Conservation (phyloP, 2,329 filamentous ascomycete genomes). For the Beauveria sp. region DNA sequence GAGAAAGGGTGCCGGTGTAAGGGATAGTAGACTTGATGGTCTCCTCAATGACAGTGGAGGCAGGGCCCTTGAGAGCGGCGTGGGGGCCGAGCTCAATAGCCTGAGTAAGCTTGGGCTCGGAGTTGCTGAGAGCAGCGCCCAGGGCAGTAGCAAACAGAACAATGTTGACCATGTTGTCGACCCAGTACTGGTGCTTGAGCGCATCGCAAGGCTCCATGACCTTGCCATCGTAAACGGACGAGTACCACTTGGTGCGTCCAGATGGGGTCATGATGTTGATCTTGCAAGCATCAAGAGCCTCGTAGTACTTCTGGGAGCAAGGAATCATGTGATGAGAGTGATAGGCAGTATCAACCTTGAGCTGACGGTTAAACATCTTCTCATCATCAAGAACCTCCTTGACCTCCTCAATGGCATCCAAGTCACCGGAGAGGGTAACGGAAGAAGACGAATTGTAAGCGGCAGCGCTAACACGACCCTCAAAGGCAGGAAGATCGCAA, state of each 20-base stretch:
- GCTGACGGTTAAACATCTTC: slow-evolving; percentile 13
- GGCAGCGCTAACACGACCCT: slow-evolving; percentile 17
- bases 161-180: slow-evolving; percentile 26
- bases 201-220: slow-evolving; percentile 11
- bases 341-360: slow-evolving; percentile 18
- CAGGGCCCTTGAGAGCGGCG: slow-evolving; percentile 37
- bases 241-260: slow-evolving; percentile 13
- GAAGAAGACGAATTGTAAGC: slow-evolving; percentile 19
- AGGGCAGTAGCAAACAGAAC: slow-evolving; percentile 28
- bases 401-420: slow-evolving; percentile 13
- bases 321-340: slow-evolving; percentile 12
- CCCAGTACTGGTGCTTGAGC: slow-evolving; percentile 25
- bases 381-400: slow-evolving; percentile 14
- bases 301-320: slow-evolving; percentile 11
- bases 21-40: slow-evolving; percentile 24
- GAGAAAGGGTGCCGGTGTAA: slow-evolving; percentile 33
- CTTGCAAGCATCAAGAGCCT: slow-evolving; percentile 10
- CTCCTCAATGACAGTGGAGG: slow-evolving; percentile 25
- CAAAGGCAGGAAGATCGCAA: slow-evolving; percentile 13
- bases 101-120: slow-evolving; percentile 13
- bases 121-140: slow-evolving; percentile 11
- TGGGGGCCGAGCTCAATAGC: slow-evolving; percentile 43
- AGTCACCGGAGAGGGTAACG: slow-evolving; percentile 18
- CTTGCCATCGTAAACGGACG: slow-evolving; percentile 14
- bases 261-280: slow-evolving; percentile 8